These are phyloP conservation scores for Coniella lustricola DNA, from an alignment of 2,329 filamentous ascomycete species.

Conservation along the genomic window DNA sequence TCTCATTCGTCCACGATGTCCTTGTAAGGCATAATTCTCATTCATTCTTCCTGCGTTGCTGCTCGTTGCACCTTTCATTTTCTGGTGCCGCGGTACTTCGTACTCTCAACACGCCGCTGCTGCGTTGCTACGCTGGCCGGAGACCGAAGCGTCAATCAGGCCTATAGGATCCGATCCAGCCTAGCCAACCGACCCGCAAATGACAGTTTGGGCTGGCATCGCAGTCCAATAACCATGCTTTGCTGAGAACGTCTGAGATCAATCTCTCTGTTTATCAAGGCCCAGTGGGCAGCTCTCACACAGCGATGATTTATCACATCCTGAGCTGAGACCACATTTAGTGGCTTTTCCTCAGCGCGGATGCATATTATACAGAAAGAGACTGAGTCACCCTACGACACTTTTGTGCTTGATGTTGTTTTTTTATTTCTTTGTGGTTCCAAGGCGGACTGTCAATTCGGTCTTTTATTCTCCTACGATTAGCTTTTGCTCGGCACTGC, in stretches of 20 bases:
- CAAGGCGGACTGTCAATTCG: no score
- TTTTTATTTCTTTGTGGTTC: no score
- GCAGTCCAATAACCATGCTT: background rate
- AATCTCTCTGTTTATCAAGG: no score
- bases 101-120: conserved; percentile 14
- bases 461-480: no score
- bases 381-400: no score
- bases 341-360: no score
- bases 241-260: background rate
- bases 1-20: conserved; percentile 77
- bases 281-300: no score
- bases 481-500: no score
- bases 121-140: conserved; percentile 8
- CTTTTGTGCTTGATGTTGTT: no score
- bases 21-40: conserved; percentile 52
- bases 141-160: conserved; percentile 7
- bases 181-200: conserved; percentile 1
- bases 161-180: conserved; percentile 12
- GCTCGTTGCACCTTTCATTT: conserved; percentile 12
- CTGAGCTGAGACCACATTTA: no score
- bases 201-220: background rate
- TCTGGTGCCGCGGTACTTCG: conserved; percentile 7
- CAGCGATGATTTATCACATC: no score
- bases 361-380: no score
- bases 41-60: conserved; percentile 15